Evolutionary conservation across 441 rosid genomes (phyloP), one percentile per base, ranked within the genome.

Genomic region (Gossypium gossypioides): DNA sequence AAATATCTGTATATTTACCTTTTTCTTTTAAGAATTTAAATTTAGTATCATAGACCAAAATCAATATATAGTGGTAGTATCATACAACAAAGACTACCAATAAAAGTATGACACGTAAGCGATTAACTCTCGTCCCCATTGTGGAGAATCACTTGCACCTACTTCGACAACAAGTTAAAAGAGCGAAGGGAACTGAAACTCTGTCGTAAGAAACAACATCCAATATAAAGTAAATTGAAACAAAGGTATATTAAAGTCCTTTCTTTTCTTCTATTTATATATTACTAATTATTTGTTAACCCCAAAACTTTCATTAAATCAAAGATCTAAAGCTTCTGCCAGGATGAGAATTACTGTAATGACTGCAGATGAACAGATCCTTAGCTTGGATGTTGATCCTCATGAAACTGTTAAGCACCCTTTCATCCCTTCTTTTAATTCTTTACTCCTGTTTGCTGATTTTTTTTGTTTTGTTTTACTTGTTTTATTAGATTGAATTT

Each of bases 291-390:
- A 18, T 1, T 54, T 4, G 1, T 22, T 37, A 62, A 64, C 32
- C 55, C 46, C n/a, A 8, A 42, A 42, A 9, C 15, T 19, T 34
- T 3, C 67, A 16, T 16, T 34, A 0, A 59, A 13, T 29, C 37
- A 34, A 34, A 68, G 72, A 68, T 16, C 16, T 42, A 51, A 51
- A 46, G 37, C 60, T 44, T 8, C 5, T 15, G 27, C 63, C 62
- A 73, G 72, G 77, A 93, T 91, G 98, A 90, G 77, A 78, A 88
- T 94, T 79, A 90, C 93, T 72, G 95, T 94, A 32, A 94, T 91
- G 97, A 90, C 96, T 21, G 81, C 91, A 37, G 93, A 84, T 68
- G 98, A 94, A 77, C 91, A 86, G 81, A 88, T 94, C 87, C 84
- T 89, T 73, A 75, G 87, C 8, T 78, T 94, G 2, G 95, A 94